Percentiles rank a stretch among this genome's conserved stretches.
phyloP scores from a whole-genome alignment of 345 rosid genomes.

The Salix brachista region DNA sequence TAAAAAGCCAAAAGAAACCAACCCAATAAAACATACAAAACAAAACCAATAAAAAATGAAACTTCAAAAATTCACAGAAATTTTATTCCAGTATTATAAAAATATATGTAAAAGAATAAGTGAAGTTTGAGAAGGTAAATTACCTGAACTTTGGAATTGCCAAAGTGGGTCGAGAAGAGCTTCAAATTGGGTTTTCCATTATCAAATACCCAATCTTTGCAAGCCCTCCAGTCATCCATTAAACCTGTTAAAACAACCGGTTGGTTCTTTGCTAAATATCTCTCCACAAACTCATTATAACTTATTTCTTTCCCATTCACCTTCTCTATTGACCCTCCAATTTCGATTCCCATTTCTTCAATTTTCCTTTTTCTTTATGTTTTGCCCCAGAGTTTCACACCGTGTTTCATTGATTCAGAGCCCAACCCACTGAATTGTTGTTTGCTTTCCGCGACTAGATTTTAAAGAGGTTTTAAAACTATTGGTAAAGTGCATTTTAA shows the following conservation, averaged over 20 bases:
- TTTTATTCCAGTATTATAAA: not conserved
- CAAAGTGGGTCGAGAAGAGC: conserved; percentile 63
- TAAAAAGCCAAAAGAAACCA: too few species aligned
- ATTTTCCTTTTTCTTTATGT: not conserved
- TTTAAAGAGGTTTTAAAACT: too few species aligned
- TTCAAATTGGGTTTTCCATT: conserved; percentile 56
- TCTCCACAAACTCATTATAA: conserved; percentile 57
- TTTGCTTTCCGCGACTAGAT: too few species aligned
- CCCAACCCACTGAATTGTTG: too few species aligned
- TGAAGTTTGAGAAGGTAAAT: not conserved
- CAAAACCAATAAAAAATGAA: not conserved
- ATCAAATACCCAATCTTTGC: conserved; percentile 62
- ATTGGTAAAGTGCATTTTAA: too few species aligned
- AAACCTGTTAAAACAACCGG: conserved; percentile 74
- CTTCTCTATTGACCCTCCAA: conserved; percentile 61
- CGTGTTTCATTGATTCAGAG: too few species aligned
- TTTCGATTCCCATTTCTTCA: conserved; percentile 49
- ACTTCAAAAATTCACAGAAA: not conserved
- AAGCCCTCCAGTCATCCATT: conserved; percentile 79
- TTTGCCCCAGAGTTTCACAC: too few species aligned
- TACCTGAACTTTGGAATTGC: conserved; percentile 79
- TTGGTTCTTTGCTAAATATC: conserved; percentile 57
- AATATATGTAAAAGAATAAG: not conserved
- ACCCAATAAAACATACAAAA: not conserved
- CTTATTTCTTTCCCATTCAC: conserved; percentile 59